phyloP scores from a whole-genome alignment of 306 rosid genomes.

The Cucurbita ficifolia region DNA sequence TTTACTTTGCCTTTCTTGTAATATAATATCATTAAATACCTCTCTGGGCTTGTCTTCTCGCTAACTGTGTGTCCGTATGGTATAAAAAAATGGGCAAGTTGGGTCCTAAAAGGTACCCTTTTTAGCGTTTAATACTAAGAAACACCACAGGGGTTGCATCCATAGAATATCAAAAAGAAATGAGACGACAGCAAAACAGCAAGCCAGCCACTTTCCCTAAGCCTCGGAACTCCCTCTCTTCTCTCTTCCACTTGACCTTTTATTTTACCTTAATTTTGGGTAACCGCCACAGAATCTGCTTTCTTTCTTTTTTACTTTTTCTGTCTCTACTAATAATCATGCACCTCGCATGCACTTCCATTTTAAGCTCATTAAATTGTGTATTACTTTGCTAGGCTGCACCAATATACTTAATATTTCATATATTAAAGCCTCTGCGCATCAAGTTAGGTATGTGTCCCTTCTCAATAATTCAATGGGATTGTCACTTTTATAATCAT shows the following conservation, averaged over 20 bases:
- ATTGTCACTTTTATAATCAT: background rate
- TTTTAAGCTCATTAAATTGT: background rate
- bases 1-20: no score
- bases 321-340: background rate
- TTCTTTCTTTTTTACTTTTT: no score
- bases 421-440: background rate
- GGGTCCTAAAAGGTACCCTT: background rate
- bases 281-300: constrained; percentile 8
- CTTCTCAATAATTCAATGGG: background rate
- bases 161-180: background rate
- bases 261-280: background rate
- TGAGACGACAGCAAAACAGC: background rate
- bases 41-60: no score
- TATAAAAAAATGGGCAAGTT: background rate
- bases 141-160: background rate
- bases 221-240: constrained; percentile 3
- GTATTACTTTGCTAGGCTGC: background rate
- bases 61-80: no score
- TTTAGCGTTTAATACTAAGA: background rate
- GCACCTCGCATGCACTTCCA: no score
- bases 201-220: background rate
- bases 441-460: background rate
- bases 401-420: background rate
- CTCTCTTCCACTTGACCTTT: background rate
- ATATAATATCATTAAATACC: no score